Evolutionary conservation across 2,329 filamentous ascomycete species (phyloP), one percentile per base, ranked within the genome.

Genomic region (Ophiostoma sp.): DNA sequence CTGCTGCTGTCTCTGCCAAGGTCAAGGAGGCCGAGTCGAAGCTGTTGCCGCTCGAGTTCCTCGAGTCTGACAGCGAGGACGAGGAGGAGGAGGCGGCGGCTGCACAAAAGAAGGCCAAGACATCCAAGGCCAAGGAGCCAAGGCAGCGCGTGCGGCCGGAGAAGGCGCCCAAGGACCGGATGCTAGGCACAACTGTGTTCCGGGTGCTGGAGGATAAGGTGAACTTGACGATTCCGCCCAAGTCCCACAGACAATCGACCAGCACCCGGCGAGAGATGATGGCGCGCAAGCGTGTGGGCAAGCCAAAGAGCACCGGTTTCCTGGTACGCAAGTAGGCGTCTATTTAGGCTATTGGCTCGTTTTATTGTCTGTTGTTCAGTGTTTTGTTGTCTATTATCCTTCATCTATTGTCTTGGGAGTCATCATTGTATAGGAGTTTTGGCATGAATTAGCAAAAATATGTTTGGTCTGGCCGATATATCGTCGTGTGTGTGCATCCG

Each of bases 121-220:
- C 15, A 44, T 4, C 33, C 33, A 68, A 27, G 39, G 15, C 3
- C 20, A 62, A 52, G 48, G 31, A 54, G 39, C 35, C 60, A 57
- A 5, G 39, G 36, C 62, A 33, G 41, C 67, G 15, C 39, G 52
- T 67, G 84, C 39, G 76, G 79, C 13, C 77, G 31, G 62, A 10
- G 17, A 70, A 69, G 48, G 68, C 77, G 70, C 81, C 82, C 10
- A 78, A 77, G 64, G 86, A 88, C 74, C 78, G 81, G 74, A 77
- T 79, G 67, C 77, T 86, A n/a, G 85, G 85, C 1, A 79, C 81
- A 15, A 87, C 86, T 2, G 81, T 85, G 68, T 88, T 85, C 75
- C 79, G 86, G 27, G 82, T 83, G 36, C 73, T 86, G 72, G 77
- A 78, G 6, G 79, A 79, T 69, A 79, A 79, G 74, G 77, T 76